Base-by-base conservation (phyloP, 2,329 filamentous ascomycete genomes). In the Tricladium varicosporioides region DNA sequence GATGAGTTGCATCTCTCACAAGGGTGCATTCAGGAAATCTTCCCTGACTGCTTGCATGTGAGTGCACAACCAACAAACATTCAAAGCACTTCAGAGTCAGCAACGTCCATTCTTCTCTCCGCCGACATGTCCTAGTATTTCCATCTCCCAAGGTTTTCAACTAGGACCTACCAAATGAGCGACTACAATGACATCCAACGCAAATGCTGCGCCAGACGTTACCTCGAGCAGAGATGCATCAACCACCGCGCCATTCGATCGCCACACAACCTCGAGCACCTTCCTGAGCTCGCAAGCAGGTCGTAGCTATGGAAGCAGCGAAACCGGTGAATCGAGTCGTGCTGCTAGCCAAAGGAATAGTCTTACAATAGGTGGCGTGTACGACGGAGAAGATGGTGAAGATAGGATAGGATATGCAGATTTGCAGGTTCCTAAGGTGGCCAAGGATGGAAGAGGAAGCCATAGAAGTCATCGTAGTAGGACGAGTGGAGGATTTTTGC, bases 321-420 rank as follows among this genome's bases (percentile, higher is more conserved):
- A 79, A 46, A 73, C 72, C 8, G 76, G 75, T 60, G 77, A 78
- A 63, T 74, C 78, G 53, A 80, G 75, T 60, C 67, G 66, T 13
- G 62, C 69, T n/a, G 70, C 65, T 2, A 73, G 72, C 57, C 61
- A 67, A 31, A 59, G 62, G 53, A 62, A 63, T 51, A 67, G 63
- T 46, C 49, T 60, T 27, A 57, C 54, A 19, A 58, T 55, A 13
- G 56, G 46, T 51, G 48, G 36, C 32, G 14, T 53, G 52, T 19
- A 32, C 16, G 42, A 59, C 27, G 52, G 54, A 18, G 49, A 45
- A 7, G 51, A 22, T 15, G 40, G 31, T 15, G 45, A 19, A 33
- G 52, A 51, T 5, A 32, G 9, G 19, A 13, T 51, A 1, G 47
- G 14, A 18, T 14, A 53, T 31, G 14, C 33, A 54, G 48, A 31